A percentile compares a stretch with the other conserved stretches of the same genome.
phyloP scores from a whole-genome alignment of 164 flowering plant genomes.

The Santalum album region DNA sequence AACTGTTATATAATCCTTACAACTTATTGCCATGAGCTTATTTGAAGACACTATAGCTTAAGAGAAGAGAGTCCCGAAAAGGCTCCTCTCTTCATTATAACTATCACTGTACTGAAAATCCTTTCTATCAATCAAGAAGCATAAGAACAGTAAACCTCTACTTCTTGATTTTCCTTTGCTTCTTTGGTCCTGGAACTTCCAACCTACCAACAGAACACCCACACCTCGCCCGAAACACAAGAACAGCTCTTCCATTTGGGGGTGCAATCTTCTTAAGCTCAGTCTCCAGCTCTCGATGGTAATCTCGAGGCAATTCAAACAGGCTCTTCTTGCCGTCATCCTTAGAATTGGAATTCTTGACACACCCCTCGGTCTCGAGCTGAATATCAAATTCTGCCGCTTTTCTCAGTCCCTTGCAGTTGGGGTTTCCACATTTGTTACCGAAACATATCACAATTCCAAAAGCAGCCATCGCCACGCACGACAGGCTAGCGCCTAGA shows the following conservation, averaged over 20 bases:
- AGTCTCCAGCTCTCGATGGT: conserved; percentile 66
- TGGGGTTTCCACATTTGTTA: conserved; percentile 58
- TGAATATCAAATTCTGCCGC: conserved; percentile 89
- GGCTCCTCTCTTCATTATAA: conserved; percentile 10
- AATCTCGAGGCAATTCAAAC: conserved; percentile 59
- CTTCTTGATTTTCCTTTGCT: conserved; percentile 60
- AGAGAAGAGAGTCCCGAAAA: conserved; percentile 6
- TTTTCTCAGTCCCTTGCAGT: conserved; percentile 63
- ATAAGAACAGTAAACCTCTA: conserved; percentile 14
- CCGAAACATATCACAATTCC: conserved; percentile 24
- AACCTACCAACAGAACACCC: conserved; percentile 82
- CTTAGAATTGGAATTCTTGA: conserved; percentile 39
- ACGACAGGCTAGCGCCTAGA: conserved; percentile 35
- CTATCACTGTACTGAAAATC: conserved; percentile 14
- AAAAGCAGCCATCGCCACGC: conserved; percentile 41
- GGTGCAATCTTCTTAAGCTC: conserved; percentile 97
- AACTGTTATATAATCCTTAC: conserved; percentile 22
- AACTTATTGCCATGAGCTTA: conserved; percentile 21
- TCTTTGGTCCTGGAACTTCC: conserved; percentile 78
- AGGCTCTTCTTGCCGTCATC: conserved; percentile 36
- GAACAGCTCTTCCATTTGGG: conserved; percentile 77
- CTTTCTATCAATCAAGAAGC: neutral
- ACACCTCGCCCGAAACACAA: conserved; percentile 70
- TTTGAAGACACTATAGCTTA: conserved; percentile 15
- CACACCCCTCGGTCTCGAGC: conserved; percentile 70